These are phyloP conservation scores for Zoysia matrella DNA, from an alignment of 202 grass and related monocot genomes.

Conservation along the genomic window DNA sequence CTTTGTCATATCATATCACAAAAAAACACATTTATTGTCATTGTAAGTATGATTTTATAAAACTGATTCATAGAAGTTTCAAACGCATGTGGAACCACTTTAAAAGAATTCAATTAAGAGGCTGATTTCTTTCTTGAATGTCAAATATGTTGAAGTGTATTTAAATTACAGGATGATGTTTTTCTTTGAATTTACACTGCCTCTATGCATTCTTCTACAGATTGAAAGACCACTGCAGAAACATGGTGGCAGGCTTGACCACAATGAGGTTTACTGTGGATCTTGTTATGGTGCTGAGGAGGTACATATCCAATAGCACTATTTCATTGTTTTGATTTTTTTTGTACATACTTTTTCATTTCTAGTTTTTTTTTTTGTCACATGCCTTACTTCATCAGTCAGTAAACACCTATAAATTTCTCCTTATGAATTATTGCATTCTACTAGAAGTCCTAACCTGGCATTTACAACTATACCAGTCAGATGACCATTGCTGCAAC, in stretches of 20 bases:
- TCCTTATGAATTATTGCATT: slow-evolving; percentile 27
- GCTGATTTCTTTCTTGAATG: background rate
- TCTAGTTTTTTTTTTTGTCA: slow-evolving; percentile 2
- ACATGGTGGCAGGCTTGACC: slow-evolving; percentile 95
- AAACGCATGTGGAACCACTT: slow-evolving; percentile 10
- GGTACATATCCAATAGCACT: slow-evolving; percentile 40
- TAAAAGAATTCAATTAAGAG: slow-evolving; percentile 7
- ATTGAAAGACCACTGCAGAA: slow-evolving; percentile 95
- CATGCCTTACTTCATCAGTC: background rate
- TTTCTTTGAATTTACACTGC: slow-evolving; percentile 31
- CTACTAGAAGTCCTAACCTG: slow-evolving; percentile 42
- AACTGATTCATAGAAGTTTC: background rate
- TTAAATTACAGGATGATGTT: slow-evolving; percentile 22
- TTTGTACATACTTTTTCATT: slow-evolving; percentile 11
- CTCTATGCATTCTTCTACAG: slow-evolving; percentile 41
- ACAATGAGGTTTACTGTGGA: slow-evolving; percentile 96
- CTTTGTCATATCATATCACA: background rate
- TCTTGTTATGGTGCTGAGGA: slow-evolving; percentile 92
- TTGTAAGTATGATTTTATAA: background rate
- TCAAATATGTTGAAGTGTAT: slow-evolving; percentile 17
- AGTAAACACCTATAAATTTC: slow-evolving; percentile 27
- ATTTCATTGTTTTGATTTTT: background rate
- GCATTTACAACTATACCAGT: slow-evolving; percentile 56
- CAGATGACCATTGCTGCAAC: slow-evolving; percentile 96
- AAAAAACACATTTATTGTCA: background rate